Evolutionary conservation across 2,329 filamentous ascomycete species (phyloP).

Genomic region (Ophiocordyceps camponoti-rufipedis): DNA sequence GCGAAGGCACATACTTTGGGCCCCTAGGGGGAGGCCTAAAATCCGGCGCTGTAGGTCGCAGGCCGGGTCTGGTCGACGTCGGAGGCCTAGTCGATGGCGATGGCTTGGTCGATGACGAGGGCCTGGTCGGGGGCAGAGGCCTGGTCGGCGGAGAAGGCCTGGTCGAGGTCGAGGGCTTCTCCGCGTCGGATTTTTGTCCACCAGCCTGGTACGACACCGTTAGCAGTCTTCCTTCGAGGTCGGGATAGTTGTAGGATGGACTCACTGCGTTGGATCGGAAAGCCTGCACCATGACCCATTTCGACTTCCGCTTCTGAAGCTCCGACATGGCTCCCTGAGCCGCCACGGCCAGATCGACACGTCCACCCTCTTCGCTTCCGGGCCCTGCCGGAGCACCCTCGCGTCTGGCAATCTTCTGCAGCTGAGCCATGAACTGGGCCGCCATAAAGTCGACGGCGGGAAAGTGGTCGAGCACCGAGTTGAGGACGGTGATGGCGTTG

Average conservation of each 20-base stretch:
- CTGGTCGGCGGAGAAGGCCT: neutral
- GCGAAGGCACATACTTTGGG: conserved; percentile 14
- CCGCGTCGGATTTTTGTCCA: conserved; percentile 10
- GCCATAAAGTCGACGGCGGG: conserved; percentile 85
- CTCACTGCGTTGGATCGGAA: conserved; percentile 48
- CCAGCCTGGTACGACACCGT: neutral
- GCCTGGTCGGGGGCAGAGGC: neutral
- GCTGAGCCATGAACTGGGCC: conserved; percentile 40
- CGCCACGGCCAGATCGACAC: conserved; percentile 58
- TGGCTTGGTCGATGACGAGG: neutral
- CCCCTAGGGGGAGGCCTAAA: conserved; percentile 35
- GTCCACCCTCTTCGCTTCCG: conserved; percentile 35
- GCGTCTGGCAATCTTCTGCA: conserved; percentile 47
- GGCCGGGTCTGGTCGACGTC: conserved; percentile 14
- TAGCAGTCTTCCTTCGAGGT: neutral
- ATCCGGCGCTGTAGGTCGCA: conserved; percentile 41
- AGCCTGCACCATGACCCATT: conserved; percentile 58
- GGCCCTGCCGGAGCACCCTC: conserved; percentile 28
- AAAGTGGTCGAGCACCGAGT: conserved; percentile 63
- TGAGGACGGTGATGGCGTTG: conserved; percentile 82
- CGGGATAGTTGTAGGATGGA: conserved; percentile 1
- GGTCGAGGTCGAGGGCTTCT: conserved; percentile 5
- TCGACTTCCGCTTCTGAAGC: conserved; percentile 45
- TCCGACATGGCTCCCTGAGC: conserved; percentile 55
- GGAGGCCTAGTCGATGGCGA: neutral